A percentile compares a stretch with the other conserved stretches of the same genome.
These are phyloP conservation scores for Melampsora larici-populina DNA, from an alignment of 1,284 basidiomycete species.

Conservation along the genomic window DNA sequence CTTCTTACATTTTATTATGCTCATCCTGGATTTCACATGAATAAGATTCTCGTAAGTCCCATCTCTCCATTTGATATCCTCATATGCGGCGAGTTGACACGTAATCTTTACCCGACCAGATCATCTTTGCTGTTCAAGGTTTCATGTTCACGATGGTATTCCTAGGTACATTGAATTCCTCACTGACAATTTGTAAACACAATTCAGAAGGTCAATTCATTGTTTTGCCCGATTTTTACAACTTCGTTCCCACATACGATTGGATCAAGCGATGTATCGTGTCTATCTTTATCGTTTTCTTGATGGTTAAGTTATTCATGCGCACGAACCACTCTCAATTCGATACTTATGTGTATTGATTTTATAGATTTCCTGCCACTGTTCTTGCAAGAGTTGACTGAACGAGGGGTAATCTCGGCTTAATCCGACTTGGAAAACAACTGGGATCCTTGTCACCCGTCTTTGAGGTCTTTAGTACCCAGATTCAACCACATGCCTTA, in stretches of 20 bases:
- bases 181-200: constrained; percentile 73
- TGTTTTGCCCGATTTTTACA: constrained; percentile 79
- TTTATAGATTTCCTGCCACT: constrained; percentile 54
- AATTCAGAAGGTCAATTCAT: constrained; percentile 67
- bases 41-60: constrained; percentile 77
- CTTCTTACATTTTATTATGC: constrained; percentile 99
- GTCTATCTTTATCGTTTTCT: constrained; percentile 93
- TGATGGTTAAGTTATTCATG: constrained; percentile 60
- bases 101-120: not conserved
- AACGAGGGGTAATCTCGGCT: constrained; percentile 80
- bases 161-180: constrained; percentile 80
- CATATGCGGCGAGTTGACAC: not conserved
- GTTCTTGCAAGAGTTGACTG: constrained; percentile 91
- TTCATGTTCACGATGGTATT: constrained; percentile 82
- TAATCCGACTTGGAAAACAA: constrained; percentile 83
- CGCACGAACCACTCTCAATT: not conserved
- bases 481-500: constrained; percentile 93
- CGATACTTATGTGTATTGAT: not conserved
- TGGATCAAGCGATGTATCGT: constrained; percentile 94
- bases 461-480: constrained; percentile 93
- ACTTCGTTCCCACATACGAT: constrained; percentile 77
- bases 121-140: constrained; percentile 88
- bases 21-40: constrained; percentile 99
- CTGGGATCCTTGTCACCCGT: constrained; percentile 87
- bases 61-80: not conserved